Conservation (phyloP, 768 basidiomycete species). For the Exsudoporus frostii region DNA sequence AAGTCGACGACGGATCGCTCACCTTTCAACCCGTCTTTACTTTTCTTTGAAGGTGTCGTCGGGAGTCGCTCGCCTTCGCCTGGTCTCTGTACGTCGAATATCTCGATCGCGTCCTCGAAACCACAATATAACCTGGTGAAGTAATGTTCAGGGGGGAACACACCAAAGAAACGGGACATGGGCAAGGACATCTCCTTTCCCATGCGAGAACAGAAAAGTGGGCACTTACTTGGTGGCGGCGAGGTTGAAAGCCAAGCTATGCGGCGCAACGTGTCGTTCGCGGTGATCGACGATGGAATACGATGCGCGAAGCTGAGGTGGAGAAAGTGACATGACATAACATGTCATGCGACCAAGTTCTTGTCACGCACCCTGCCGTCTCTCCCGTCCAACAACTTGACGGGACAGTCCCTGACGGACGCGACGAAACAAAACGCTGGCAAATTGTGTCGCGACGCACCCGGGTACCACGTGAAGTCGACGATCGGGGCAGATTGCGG, state of each 20-base stretch:
- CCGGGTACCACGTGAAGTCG: conserved; percentile 84
- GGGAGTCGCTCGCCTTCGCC: conserved; percentile 69
- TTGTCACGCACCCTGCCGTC: conserved; percentile 63
- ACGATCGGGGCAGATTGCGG: conserved; percentile 69
- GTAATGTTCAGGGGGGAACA: background rate
- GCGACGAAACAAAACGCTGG: conserved; percentile 80
- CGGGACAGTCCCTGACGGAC: conserved; percentile 80
- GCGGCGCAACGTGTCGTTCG: conserved; percentile 88
- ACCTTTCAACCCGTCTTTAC: conserved; percentile 88
- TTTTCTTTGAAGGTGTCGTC: conserved; percentile 73
- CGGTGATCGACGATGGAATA: conserved; percentile 91
- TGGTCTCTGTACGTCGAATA: conserved; percentile 73
- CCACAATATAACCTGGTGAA: conserved; percentile 71
- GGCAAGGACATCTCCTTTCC: background rate
- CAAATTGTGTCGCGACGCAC: conserved; percentile 54
- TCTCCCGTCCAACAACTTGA: conserved; percentile 78
- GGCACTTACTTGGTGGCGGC: conserved; percentile 55
- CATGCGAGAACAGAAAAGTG: background rate
- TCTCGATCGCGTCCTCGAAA: conserved; percentile 80
- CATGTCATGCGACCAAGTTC: too few relatives aligned
- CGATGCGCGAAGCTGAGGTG: conserved; percentile 77
- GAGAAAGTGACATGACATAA: background rate
- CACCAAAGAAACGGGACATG: background rate
- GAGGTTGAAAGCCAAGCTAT: conserved; percentile 75
- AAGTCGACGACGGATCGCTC: background rate